Evolutionary conservation across 768 basidiomycete species (phyloP).

Genomic region (Chalciporus chontae): DNA sequence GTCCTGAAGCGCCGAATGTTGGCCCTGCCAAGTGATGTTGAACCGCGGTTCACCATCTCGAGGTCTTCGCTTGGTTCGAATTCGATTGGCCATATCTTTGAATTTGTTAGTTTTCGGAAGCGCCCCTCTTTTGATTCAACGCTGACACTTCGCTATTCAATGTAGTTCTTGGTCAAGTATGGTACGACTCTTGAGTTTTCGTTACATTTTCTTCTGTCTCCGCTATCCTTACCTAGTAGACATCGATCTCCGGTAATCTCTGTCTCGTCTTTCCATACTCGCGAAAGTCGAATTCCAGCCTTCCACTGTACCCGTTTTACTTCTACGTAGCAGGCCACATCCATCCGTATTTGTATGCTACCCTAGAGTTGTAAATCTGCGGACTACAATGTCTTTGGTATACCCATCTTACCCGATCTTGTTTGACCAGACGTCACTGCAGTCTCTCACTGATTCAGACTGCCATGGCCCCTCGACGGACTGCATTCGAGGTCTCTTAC

Average conservation of each 20-base stretch:
- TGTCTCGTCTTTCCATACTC: constrained; percentile 5
- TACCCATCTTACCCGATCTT: too few species aligned
- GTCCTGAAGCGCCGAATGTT: constrained; percentile 41
- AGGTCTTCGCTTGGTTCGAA: background rate
- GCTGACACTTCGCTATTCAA: background rate
- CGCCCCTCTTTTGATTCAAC: background rate
- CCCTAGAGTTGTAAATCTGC: constrained; percentile 9
- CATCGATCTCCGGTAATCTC: constrained; percentile 14
- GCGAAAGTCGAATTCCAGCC: constrained; percentile 8
- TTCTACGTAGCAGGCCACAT: constrained; percentile 6
- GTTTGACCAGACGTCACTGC: too few species aligned
- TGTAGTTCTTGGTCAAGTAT: constrained; percentile 13
- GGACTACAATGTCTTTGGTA: constrained; percentile 9
- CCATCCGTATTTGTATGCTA: constrained; percentile 11
- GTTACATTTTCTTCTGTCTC: constrained; percentile 1
- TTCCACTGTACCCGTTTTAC: constrained; percentile 11
- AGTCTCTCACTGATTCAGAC: too few species aligned
- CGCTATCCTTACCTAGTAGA: constrained; percentile 6
- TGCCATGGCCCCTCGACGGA: background rate
- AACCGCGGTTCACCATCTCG: background rate
- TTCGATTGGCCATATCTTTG: constrained; percentile 4
- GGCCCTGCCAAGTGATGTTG: constrained; percentile 13
- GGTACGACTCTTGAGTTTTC: constrained; percentile 9
- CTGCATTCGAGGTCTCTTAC: constrained; percentile 52
- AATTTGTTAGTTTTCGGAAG: constrained; percentile 12